Evolutionary conservation across 345 rosid species (phyloP).

Genomic region (Aquilaria malaccensis): DNA sequence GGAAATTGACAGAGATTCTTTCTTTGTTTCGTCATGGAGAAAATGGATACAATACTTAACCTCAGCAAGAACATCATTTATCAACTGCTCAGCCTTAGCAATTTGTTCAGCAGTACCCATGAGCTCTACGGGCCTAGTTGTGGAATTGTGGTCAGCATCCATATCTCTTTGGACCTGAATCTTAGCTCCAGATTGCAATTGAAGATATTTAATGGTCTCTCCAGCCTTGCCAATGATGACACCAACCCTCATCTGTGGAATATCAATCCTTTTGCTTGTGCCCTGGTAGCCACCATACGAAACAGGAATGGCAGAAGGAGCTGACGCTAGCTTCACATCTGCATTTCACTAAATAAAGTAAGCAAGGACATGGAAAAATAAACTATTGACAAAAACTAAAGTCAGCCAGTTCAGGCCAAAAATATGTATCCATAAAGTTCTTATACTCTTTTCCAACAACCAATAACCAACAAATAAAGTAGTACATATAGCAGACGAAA

Average conservation of each 20-base stretch:
- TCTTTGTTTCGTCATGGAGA: not conserved
- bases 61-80: constrained; percentile 88
- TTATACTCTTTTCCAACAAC: not conserved
- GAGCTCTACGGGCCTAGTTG: constrained; percentile 70
- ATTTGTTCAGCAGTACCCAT: constrained; percentile 82
- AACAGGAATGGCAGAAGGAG: constrained; percentile 52
- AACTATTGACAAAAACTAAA: not conserved
- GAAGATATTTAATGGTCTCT: constrained; percentile 93
- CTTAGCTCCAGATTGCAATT: constrained; percentile 92
- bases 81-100: constrained; percentile 82
- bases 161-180: constrained; percentile 94
- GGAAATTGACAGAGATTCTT: not conserved
- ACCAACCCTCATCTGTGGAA: constrained; percentile 93
- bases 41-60: constrained; percentile 15
- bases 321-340: constrained; percentile 58
- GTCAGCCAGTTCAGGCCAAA: not conserved
- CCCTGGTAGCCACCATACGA: constrained; percentile 66
- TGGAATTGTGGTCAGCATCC: constrained; percentile 80
- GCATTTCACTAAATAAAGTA: constrained; percentile 8
- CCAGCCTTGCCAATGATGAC: constrained; percentile 98
- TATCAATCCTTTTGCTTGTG: constrained; percentile 77
- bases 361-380: not conserved
- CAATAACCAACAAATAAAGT: not conserved
- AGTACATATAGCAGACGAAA: not conserved
- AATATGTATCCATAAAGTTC: not conserved